Evolutionary conservation across 2,329 filamentous ascomycete genomes (phyloP), one percentile per base, ranked within the genome.

Genomic region (Corynespora cassiicola): DNA sequence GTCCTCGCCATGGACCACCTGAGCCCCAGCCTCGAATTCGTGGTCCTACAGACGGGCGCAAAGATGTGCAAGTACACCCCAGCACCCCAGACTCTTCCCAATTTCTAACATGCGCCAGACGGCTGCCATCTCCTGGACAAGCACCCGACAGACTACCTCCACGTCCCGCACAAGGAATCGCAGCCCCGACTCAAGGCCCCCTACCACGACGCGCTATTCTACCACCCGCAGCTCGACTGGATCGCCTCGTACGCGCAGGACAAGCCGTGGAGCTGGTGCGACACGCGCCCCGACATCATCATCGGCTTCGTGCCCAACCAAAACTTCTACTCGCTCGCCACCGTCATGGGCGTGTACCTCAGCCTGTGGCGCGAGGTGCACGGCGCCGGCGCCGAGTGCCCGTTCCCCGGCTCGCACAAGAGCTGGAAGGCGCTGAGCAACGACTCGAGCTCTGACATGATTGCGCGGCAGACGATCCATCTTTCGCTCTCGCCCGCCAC

Each of bases 121-220:
- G 72, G 72, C 31, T 71, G 68, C 42, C 70, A 75, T 37, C 64
- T 73, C 31, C 56, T 72, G 7, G 63, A 63, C 20, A 63, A 68
- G 23, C 60, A 67, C 22, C 70, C 70, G 1, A 62, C 56, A 14
- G 61, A 64, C 39, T 65, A 71, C 34, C 43, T 56, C 14, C 42
- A 50, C 31, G 45, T 55, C 20, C 54, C 54, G 8, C 51, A 53
- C 30, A 43, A 36, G 22, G 54, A 57, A 42, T 53, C 50, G 1
- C 50, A 53, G 31, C 51, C 43, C 0, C 48, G 58, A 19, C 52
- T 69, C 24, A 49, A 52, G 15, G 45, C 50, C 11, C 63, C 66
- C 1, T 62, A 64, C 37, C 61, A 54, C 25, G 61, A 66, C 32
- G 54, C 55, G 20, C 56, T 71, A n/a, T 72, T 72, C 52, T 73